These are phyloP conservation scores for Clathrus columnatus DNA, from an alignment of 768 basidiomycete genomes.

Conservation along the genomic window DNA sequence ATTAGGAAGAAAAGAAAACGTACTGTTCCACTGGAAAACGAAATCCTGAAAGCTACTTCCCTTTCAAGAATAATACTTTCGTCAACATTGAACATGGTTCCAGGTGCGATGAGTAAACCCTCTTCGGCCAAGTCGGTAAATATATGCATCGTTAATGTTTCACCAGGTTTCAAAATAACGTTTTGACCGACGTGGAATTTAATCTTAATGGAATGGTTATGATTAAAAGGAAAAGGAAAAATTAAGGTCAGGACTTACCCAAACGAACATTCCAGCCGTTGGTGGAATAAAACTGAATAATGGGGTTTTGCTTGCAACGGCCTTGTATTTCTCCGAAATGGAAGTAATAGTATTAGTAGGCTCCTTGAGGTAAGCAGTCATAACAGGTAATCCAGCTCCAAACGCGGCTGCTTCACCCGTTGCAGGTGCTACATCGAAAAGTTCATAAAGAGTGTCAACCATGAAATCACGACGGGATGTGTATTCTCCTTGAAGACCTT, in stretches of 20 bases:
- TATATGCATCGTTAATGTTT: constrained; percentile 47
- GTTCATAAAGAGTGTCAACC: constrained; percentile 53
- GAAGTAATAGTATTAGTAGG: constrained; percentile 6
- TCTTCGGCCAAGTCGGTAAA: constrained; percentile 52
- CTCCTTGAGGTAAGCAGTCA: constrained; percentile 35
- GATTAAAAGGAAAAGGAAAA: not conserved
- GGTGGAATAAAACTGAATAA: constrained; percentile 69
- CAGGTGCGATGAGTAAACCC: constrained; percentile 58
- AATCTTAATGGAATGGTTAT: constrained; percentile 30
- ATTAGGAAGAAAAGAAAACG: not conserved
- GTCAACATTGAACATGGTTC: constrained; percentile 32
- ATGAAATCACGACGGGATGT: constrained; percentile 49
- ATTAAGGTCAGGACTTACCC: constrained; percentile 37
- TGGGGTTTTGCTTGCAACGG: constrained; percentile 19
- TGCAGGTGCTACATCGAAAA: constrained; percentile 46
- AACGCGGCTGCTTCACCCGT: constrained; percentile 18
- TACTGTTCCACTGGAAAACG: constrained; percentile 25
- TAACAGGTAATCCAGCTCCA: constrained; percentile 34
- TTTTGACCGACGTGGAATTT: constrained; percentile 53
- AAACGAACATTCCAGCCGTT: constrained; percentile 76
- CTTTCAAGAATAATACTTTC: constrained; percentile 17
- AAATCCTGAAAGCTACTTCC: constrained; percentile 25
- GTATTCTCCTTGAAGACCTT: constrained; percentile 57
- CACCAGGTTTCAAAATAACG: constrained; percentile 31
- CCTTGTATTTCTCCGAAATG: constrained; percentile 33